Conservation (phyloP, 169 alveolate species). For the Plasmodium malariae region DNA sequence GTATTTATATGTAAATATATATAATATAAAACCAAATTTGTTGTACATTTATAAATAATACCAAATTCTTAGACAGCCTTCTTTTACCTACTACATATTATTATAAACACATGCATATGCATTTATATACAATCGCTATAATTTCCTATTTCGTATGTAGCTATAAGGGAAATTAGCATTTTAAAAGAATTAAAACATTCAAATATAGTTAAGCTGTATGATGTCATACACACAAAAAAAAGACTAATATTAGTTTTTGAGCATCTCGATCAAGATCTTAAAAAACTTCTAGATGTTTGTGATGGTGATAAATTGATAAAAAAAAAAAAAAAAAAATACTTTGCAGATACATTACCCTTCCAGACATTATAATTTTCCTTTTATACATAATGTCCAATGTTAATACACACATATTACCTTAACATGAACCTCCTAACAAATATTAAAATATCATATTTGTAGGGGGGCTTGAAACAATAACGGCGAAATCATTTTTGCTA, state of each 20-base stretch:
- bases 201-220: constrained; percentile 97
- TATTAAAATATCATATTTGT: too few relatives aligned
- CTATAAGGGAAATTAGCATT: constrained; percentile 97
- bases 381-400: neutral
- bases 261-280: constrained; percentile 97
- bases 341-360: too few relatives aligned
- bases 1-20: too few relatives aligned
- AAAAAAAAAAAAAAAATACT: too few relatives aligned
- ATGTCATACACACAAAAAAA: constrained; percentile 98
- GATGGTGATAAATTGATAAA: constrained; percentile 82
- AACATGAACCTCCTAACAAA: too few relatives aligned
- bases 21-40: too few relatives aligned
- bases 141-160: constrained; percentile 91
- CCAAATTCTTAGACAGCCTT: too few relatives aligned
- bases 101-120: too few relatives aligned
- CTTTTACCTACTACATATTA: too few relatives aligned
- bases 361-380: neutral
- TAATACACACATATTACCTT: too few relatives aligned
- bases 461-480: constrained; percentile 91
- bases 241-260: constrained; percentile 98
- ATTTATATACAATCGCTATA: constrained; percentile 28
- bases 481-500: constrained; percentile 94
- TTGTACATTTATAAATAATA: too few relatives aligned
- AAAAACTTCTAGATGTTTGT: constrained; percentile 95
- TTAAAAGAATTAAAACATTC: constrained; percentile 98